Base-by-base conservation (phyloP, 2,329 filamentous ascomycete species). In the Aspergillus ochraceus region DNA sequence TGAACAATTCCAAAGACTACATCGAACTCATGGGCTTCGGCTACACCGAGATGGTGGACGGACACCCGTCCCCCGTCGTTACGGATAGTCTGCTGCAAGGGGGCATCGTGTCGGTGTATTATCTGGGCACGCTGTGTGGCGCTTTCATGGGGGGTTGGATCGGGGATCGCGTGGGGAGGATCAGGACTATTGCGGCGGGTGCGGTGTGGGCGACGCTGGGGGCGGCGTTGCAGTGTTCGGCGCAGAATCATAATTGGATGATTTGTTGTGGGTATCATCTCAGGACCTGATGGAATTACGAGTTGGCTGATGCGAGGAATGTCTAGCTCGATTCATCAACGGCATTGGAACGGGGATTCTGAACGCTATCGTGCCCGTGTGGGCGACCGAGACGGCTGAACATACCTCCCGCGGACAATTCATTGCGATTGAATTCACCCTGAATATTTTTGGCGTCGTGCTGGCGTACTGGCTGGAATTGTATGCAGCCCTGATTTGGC, bases 371-470 rank as follows among this genome's bases (percentile, higher is more conserved):
- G 84, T 88, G 0, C 88, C 88, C 0, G 87, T 90, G 3, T 90
- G 87, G 87, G 87, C 87, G 0, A 88, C 88, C 0, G 89, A 90
- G 72, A 88, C 86, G 0, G 85, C 87, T 0, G 84, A 88, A 45
- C 86, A 90, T 67, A 89, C 83, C 0, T 87, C 84, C 2, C 83
- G 89, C 46, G 89, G 89, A 6, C 82, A 86, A 52, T 89, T 90
- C 63, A 85, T 91, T 58, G 86, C 87, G 10, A 86, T 90, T 56
- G 88, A 91, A 67, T 91, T 91, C 63, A 90, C 88, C 0, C 74
- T 90, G 9, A 91, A 91, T 68, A 90, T 90, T 61, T 86, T 90
- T 52, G 88, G 88, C 67, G 86, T 90, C 0, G 84, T 87, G 20
- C 79, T 87, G 39, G 76, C 83, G 3, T 90, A 90, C 64, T 88